Base-by-base conservation (phyloP, 495 filamentous ascomycete species). In the Clavariopsis aquatica region DNA sequence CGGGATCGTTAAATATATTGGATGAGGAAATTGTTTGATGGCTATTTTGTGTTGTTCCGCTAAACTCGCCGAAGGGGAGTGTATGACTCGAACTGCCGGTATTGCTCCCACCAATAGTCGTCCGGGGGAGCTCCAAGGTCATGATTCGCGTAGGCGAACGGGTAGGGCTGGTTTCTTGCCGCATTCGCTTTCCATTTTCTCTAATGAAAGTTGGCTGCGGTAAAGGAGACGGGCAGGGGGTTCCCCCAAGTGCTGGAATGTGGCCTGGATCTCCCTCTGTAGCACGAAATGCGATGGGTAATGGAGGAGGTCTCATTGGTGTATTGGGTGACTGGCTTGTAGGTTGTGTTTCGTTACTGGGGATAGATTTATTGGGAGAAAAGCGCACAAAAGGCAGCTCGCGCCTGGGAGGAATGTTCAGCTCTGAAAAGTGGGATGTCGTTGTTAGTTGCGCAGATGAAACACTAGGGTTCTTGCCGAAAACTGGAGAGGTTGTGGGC, bases 171-270 rank as follows among this genome's bases (percentile, higher is more conserved):
- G 38, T 7, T n/a, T n/a, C 38, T 15, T 15, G 8, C 12, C n/a
- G 38, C 38, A 43, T 43, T 43, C n/a, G 4, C 8, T 43, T 43
- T n/a, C n/a, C 38, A 43, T 8, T 6, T 17, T 22, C 46, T 17
- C 57, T 23, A 22, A 65, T 27, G 17, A 73, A 29, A 20, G 69
- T 75, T 31, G 73, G 72, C 31, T 65, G 49, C 1, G 70, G 72
- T 7, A 75, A 62, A 15, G 70, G 63, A 34, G 65, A 64, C 22
- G 72, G 34, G 10, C 60, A 55, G 47, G 65, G 29, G 22, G 67
- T 62, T 20, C 23, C 27, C 22, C 29, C 26, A 10, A 41, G 36
- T 23, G n/a, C 47, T 43, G 24, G 23, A 1, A 49, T 41, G 10
- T 9, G 24, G 46, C 22, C 23, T 7, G 24, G 19, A n/a, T 15